Evolutionary conservation across 2,329 filamentous ascomycete genomes (phyloP), one percentile per base, ranked within the genome.

Genomic region (Colletotrichum tropicicola): DNA sequence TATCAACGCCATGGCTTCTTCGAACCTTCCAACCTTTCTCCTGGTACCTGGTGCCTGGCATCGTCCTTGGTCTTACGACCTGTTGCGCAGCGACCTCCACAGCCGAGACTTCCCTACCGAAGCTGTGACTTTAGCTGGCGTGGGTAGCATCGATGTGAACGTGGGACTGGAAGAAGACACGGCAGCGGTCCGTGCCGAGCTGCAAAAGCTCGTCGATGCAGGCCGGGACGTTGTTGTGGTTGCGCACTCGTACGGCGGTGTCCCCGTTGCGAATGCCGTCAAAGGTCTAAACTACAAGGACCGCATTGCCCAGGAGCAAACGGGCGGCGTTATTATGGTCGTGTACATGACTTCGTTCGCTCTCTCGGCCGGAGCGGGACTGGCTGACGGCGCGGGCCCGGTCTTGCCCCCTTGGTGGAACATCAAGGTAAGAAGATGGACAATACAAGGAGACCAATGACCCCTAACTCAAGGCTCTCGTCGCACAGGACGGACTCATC

Each of bases 201-300:
- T 79, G 32, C 47, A 68, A 10, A 45, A 56, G 6, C 72, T 81
- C 10, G 66, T 72, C 8, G 73, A 75, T 17, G 58, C 70, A 3
- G 76, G 77, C 7, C 78, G 79, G 44, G 73, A 82, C 17, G 75
- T 83, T 6, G 68, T 83, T 1, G 74, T 83, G 2, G 68, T 79
- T 3, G 72, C 75, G 6, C 81, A 84, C 65, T 82, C 78, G 1
- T 83, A 81, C 70, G 76, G 77, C 12, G 81, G 81, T 10, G 69
- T 80, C 0, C 71, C 80, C 1, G 76, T 74, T 3, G 72, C 74
- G 23, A 77, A 77, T 41, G 80, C 77, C 0, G 69, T 82, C 4
- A 66, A 71, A 10, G 77, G 76, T 0, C 69, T 79, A 1, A 73
- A 75, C 3, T 73, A 78, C 49, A 73, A 71, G 27, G 69, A 77